Conservation (phyloP, 345 rosid genomes). For the Excoecaria cochinchinensis region DNA sequence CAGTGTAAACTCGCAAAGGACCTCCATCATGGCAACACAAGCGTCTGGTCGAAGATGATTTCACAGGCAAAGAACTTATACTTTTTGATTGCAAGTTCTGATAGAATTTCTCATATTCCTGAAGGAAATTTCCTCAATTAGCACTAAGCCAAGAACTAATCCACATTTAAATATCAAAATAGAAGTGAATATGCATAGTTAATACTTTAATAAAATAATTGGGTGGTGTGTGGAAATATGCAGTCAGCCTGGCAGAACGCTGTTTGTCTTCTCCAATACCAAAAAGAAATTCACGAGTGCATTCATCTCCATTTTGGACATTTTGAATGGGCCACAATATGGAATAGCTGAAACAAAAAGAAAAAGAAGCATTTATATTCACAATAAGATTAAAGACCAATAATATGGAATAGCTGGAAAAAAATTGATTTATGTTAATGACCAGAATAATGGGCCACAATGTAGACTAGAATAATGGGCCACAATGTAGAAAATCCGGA, state of each 20-base stretch:
- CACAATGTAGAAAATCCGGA: constrained; percentile 79
- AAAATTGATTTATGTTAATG: neutral
- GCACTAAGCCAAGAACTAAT: constrained; percentile 15
- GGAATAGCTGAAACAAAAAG: constrained; percentile 54
- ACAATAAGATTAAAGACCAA: constrained; percentile 36
- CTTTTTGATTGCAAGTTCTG: constrained; percentile 44
- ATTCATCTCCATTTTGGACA: constrained; percentile 63
- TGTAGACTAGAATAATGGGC: constrained; percentile 56
- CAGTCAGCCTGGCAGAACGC: constrained; percentile 87
- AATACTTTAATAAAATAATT: constrained; percentile 70
- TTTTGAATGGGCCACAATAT: constrained; percentile 75
- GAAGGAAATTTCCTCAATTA: constrained; percentile 19
- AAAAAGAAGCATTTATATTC: neutral
- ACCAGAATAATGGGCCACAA: constrained; percentile 47
- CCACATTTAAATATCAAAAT: constrained; percentile 11
- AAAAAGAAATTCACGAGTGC: constrained; percentile 78
- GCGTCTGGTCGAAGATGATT: constrained; percentile 38
- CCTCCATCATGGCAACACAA: constrained; percentile 44
- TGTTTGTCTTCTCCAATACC: constrained; percentile 96
- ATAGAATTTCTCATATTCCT: constrained; percentile 71
- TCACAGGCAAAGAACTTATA: constrained; percentile 29
- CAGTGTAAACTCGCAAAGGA: constrained; percentile 69
- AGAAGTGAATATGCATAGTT: constrained; percentile 6
- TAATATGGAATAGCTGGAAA: constrained; percentile 68
- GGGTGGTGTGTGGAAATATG: constrained; percentile 87